phyloP scores from a whole-genome alignment of 1,284 basidiomycete genomes.

The Malassezia nana region DNA sequence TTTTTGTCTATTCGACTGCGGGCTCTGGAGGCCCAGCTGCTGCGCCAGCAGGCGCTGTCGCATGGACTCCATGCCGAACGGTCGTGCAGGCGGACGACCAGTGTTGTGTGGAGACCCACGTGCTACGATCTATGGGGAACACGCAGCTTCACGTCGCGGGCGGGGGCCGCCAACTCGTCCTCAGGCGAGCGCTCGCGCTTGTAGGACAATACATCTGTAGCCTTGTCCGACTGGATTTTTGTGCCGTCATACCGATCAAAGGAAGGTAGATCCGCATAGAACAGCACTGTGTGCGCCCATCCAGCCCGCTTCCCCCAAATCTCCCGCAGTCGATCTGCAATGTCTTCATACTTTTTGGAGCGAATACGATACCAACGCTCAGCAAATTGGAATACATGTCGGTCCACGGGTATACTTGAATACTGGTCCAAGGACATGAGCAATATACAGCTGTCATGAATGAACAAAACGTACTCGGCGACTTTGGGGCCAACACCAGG shows the following conservation, averaged over 20 bases:
- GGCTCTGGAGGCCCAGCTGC: slow-evolving; percentile 12
- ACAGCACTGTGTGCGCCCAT: slow-evolving; percentile 45
- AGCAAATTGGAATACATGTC: slow-evolving; percentile 46
- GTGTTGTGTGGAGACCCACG: not conserved
- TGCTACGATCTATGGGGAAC: not conserved
- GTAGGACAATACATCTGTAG: not conserved
- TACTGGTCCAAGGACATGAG: slow-evolving; percentile 84
- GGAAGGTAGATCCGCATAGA: slow-evolving; percentile 38
- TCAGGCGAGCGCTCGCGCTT: not conserved
- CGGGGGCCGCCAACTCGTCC: not conserved
- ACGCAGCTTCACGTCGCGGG: not conserved
- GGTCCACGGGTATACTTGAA: slow-evolving; percentile 42
- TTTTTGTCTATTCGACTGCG: not conserved
- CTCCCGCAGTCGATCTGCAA: slow-evolving; percentile 35
- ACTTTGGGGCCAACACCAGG: slow-evolving; percentile 81
- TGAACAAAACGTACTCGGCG: slow-evolving; percentile 24
- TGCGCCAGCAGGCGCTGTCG: slow-evolving; percentile 17
- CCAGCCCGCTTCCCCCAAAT: slow-evolving; percentile 45
- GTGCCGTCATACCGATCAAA: slow-evolving; percentile 26
- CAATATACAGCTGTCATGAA: slow-evolving; percentile 71
- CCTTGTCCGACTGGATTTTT: no score
- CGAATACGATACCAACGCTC: slow-evolving; percentile 41
- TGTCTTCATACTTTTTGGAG: slow-evolving; percentile 38
- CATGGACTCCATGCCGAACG: slow-evolving; percentile 16
- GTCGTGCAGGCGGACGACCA: not conserved